phyloP scores from a whole-genome alignment of 306 rosid genomes.

The Glycyrrhiza uralensis region DNA sequence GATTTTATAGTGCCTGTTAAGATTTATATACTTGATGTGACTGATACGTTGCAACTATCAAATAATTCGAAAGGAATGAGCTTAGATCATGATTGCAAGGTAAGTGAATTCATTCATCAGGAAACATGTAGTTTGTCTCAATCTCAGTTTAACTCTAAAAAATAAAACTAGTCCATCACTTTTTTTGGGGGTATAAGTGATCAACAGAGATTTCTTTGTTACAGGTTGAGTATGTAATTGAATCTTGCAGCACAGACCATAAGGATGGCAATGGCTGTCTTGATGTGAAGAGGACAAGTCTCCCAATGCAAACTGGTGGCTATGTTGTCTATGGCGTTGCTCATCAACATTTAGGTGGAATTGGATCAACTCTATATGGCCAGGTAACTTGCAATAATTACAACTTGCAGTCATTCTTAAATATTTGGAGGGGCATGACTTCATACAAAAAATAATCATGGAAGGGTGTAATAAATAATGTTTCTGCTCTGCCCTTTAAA shows the following conservation, averaged over 20 bases:
- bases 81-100: slow-evolving; percentile 45
- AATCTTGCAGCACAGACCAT: slow-evolving; percentile 34
- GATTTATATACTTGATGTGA: slow-evolving; percentile 61
- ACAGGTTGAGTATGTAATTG: slow-evolving; percentile 57
- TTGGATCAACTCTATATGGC: slow-evolving; percentile 58
- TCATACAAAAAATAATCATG: no score
- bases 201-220: not conserved
- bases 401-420: not conserved
- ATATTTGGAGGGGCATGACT: no score
- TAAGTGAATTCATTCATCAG: slow-evolving; percentile 26
- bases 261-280: slow-evolving; percentile 15
- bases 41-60: slow-evolving; percentile 44
- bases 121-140: not conserved
- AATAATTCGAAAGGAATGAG: slow-evolving; percentile 2
- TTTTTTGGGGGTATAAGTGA: not conserved
- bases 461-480: no score
- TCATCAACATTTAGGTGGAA: slow-evolving; percentile 74
- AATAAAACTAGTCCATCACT: not conserved
- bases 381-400: slow-evolving; percentile 36
- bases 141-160: not conserved
- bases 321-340: slow-evolving; percentile 68
- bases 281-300: slow-evolving; percentile 33
- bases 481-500: no score
- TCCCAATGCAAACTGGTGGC: slow-evolving; percentile 45
- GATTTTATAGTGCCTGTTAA: slow-evolving; percentile 55